These are phyloP conservation scores for Viola pubescens DNA, from an alignment of 441 rosid species.

Conservation along the genomic window DNA sequence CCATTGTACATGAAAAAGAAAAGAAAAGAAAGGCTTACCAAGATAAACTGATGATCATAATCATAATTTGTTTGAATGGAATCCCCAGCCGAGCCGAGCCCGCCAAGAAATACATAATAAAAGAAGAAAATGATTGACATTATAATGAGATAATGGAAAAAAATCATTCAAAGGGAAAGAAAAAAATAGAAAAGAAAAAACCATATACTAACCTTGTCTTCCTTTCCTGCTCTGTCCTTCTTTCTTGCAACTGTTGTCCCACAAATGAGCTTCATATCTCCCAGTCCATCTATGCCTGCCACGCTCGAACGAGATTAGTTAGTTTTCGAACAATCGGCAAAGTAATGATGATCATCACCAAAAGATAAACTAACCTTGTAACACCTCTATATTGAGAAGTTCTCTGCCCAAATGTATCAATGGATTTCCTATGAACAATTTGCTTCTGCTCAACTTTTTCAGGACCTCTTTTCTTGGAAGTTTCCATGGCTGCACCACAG, in stretches of 20 bases:
- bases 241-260: slow-evolving; percentile 99
- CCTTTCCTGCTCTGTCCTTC: slow-evolving; percentile 99
- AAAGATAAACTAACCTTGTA: slow-evolving; percentile 47
- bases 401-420: slow-evolving; percentile 97
- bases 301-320: neutral
- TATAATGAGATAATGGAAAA: slow-evolving; percentile 7
- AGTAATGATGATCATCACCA: no score
- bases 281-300: slow-evolving; percentile 95
- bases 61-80: slow-evolving; percentile 28
- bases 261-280: slow-evolving; percentile 95
- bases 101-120: slow-evolving; percentile 3
- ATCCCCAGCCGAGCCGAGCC: slow-evolving; percentile 23
- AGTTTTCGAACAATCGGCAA: neutral
- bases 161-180: slow-evolving; percentile 4
- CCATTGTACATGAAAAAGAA: slow-evolving; percentile 9
- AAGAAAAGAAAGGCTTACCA: slow-evolving; percentile 37
- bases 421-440: slow-evolving; percentile 84
- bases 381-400: slow-evolving; percentile 98
- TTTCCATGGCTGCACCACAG: slow-evolving; percentile 31
- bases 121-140: slow-evolving; percentile 18
- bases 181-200: neutral
- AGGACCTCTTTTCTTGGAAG: slow-evolving; percentile 66
- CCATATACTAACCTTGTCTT: slow-evolving; percentile 60
- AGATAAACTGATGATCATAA: slow-evolving; percentile 60
- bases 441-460: slow-evolving; percentile 65